These are phyloP conservation scores for Boletus coccyginus DNA, from an alignment of 768 basidiomycete species.

Conservation along the genomic window DNA sequence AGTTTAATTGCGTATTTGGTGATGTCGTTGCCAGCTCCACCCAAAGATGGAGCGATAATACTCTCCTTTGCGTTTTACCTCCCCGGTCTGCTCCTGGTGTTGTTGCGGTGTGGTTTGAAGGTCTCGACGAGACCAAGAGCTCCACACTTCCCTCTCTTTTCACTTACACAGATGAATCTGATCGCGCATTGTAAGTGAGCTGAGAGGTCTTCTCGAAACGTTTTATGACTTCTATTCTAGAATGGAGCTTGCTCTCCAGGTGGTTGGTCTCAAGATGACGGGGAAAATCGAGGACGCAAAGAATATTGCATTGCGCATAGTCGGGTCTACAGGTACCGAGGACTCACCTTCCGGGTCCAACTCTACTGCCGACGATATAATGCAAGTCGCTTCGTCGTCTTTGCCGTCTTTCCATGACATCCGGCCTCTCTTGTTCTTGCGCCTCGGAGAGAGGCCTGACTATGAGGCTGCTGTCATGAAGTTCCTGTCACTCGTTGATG, in stretches of 20 bases:
- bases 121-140: slow-evolving; percentile 61
- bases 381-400: slow-evolving; percentile 50
- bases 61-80: slow-evolving; percentile 87
- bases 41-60: slow-evolving; percentile 89
- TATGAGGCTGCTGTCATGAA: slow-evolving; percentile 79
- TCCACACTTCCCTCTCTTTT: slow-evolving; percentile 61
- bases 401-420: slow-evolving; percentile 49
- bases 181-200: slow-evolving; percentile 74
- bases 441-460: slow-evolving; percentile 52
- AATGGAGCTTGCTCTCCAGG: slow-evolving; percentile 94
- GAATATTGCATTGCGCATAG: slow-evolving; percentile 91
- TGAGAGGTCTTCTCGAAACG: not conserved
- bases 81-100: slow-evolving; percentile 78
- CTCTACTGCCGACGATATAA: slow-evolving; percentile 39
- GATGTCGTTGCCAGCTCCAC: slow-evolving; percentile 78
- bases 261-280: slow-evolving; percentile 95
- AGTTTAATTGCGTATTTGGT: slow-evolving; percentile 82
- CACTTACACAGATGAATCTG: slow-evolving; percentile 89
- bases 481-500: slow-evolving; percentile 77
- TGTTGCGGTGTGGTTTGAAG: slow-evolving; percentile 88
- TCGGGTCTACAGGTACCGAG: slow-evolving; percentile 66
- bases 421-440: slow-evolving; percentile 54
- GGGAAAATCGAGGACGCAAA: slow-evolving; percentile 92
- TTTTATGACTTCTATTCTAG: slow-evolving; percentile 39
- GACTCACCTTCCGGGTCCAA: slow-evolving; percentile 36